Conservation (phyloP, 2,329 filamentous ascomycete species). For the Metarhizium anisopliae region DNA sequence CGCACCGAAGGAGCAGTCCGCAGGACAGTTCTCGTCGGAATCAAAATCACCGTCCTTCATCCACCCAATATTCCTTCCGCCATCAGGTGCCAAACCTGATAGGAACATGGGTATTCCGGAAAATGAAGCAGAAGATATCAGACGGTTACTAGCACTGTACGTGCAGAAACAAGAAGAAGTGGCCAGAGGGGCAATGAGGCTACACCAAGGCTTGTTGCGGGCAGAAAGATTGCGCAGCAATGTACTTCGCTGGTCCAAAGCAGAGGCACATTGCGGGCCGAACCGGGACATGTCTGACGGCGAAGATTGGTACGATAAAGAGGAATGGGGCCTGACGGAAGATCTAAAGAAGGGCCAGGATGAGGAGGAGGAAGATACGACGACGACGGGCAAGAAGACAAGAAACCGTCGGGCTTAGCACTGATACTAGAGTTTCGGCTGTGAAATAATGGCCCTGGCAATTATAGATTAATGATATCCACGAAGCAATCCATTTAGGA, state of each 20-base stretch:
- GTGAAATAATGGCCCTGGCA: background rate
- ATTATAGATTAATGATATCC: background rate
- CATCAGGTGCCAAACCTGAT: constrained; percentile 52
- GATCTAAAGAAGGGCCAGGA: constrained; percentile 75
- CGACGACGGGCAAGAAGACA: constrained; percentile 51
- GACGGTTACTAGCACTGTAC: constrained; percentile 64
- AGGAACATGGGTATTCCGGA: constrained; percentile 64
- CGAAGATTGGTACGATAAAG: constrained; percentile 81
- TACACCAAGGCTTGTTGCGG: constrained; percentile 62
- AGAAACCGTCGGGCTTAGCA: constrained; percentile 36
- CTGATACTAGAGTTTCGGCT: background rate
- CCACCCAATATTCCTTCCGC: constrained; percentile 66
- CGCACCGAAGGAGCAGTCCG: background rate
- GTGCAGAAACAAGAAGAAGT: constrained; percentile 84
- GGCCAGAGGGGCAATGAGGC: constrained; percentile 56
- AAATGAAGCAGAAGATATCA: constrained; percentile 68
- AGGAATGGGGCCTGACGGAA: constrained; percentile 67
- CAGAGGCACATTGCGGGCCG: constrained; percentile 60
- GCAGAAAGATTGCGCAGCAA: constrained; percentile 64
- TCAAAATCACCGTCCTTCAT: constrained; percentile 42
- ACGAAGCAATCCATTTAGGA: background rate
- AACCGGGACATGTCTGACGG: constrained; percentile 75
- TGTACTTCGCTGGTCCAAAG: constrained; percentile 68
- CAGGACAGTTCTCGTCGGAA: constrained; percentile 8
- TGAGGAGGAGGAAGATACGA: constrained; percentile 68